phyloP scores from a whole-genome alignment of 2,329 filamentous ascomycete genomes.

The Beauveria medogensis region DNA sequence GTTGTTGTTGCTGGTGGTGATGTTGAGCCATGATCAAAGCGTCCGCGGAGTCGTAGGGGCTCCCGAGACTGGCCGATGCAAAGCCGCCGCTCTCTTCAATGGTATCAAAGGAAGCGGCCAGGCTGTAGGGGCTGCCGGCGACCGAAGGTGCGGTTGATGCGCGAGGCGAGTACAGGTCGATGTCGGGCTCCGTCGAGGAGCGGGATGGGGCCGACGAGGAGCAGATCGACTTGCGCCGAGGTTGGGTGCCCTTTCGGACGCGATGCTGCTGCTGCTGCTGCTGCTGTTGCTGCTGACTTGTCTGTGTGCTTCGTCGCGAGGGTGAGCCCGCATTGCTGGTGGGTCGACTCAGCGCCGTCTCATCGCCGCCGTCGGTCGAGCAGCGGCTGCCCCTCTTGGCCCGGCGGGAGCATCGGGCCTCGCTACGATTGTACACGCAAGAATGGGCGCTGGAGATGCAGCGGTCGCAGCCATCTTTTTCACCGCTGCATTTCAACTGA shows the following conservation, averaged over 20 bases:
- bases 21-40: neutral
- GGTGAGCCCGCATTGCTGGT: conserved; percentile 8
- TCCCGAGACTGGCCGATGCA: neutral
- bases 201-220: neutral
- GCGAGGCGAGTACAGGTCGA: neutral
- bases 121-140: conserved; percentile 6
- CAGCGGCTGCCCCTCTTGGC: conserved; percentile 19
- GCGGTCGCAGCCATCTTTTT: conserved; percentile 29
- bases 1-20: neutral
- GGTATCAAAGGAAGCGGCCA: neutral
- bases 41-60: neutral
- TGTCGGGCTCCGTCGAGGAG: conserved; percentile 6
- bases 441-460: conserved; percentile 22
- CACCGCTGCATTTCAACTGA: conserved; percentile 30
- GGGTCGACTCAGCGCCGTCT: neutral
- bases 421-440: conserved; percentile 29
- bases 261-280: neutral
- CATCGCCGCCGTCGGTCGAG: conserved; percentile 14
- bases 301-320: conserved; percentile 2
- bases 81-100: neutral
- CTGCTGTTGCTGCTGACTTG: neutral
- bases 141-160: neutral
- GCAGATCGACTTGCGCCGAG: conserved; percentile 5
- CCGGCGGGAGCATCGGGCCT: conserved; percentile 24
- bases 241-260: conserved; percentile 6